Evolutionary conservation across 305 asterid genomes (phyloP).

Genomic region (Rubia peregrina): DNA sequence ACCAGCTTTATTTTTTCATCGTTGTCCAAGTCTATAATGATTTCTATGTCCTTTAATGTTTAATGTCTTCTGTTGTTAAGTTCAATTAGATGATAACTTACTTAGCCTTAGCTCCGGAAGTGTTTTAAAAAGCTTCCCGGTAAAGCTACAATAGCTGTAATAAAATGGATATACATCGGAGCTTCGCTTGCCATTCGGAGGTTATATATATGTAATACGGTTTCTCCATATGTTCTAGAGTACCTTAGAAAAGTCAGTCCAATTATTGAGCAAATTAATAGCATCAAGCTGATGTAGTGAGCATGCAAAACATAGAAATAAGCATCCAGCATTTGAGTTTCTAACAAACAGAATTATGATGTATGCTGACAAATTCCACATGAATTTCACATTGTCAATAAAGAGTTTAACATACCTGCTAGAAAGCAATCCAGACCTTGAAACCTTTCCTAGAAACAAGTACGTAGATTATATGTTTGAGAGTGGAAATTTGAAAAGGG

Average conservation of each 20-base stretch:
- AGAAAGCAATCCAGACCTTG: conserved; percentile 94
- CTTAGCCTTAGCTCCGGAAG: not conserved
- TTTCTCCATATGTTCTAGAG: not conserved
- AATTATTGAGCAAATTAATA: not conserved
- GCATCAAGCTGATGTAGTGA: not conserved
- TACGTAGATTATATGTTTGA: conserved; percentile 1
- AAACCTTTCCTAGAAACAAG: conserved; percentile 65
- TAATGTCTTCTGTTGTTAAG: not conserved
- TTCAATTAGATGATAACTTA: not conserved
- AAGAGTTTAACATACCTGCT: conserved; percentile 50
- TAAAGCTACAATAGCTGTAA: not conserved
- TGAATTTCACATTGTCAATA: not conserved
- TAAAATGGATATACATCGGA: not conserved
- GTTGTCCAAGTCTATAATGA: not conserved
- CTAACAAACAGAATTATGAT: not conserved
- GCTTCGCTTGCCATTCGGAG: not conserved
- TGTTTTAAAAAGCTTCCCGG: not conserved
- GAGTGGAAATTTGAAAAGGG: not conserved
- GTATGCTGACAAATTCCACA: not conserved
- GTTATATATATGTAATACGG: not conserved
- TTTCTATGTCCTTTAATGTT: not conserved
- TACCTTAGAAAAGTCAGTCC: not conserved
- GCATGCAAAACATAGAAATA: not conserved
- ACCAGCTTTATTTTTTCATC: not conserved
- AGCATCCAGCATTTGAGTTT: not conserved